Base-by-base conservation (phyloP, 495 filamentous ascomycete species). In the Talaromyces trachyspermus region DNA sequence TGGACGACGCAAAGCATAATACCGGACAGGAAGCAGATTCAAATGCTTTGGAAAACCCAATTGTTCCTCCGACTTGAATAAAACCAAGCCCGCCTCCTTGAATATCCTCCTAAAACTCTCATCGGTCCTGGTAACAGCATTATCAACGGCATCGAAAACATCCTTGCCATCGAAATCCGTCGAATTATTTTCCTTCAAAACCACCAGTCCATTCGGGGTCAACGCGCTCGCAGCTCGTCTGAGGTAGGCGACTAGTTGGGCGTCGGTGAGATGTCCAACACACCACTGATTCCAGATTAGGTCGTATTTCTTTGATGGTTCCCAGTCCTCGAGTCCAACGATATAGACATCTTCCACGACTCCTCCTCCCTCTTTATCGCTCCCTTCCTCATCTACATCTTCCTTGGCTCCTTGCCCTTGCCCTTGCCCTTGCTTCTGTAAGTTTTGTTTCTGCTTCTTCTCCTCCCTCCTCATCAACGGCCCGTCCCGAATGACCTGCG, bases 161-260 rank as follows among this genome's bases (percentile, higher is more conserved):
- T 96, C 89, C 18, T 63, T 30, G 1, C 66, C 70, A 18, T 64
- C 45, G 0, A 60, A 58, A 50, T 75, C 64, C 2, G 79, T 86
- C 24, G 77, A 85, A 55, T 86, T 57, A 58, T 95, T 95, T 74
- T 96, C 90, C 69, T 96, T 96, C 18, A 95, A 66, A 4, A 95
- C 80, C 23, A 96, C 78, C 46, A 71, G 60, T 39, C 85, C 69
- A 7, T 22, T 52, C 1, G 61, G 57, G 8, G 65, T 72, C 41
- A 94, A 49, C 0, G 70, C 76, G 0, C 55, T 53, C 30, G 66
- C 72, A 56, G 87, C 87, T 29, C 84, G 69, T 51, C 63, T 47
- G 8, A 95, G 63, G 49, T 83, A 95, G 11, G 59, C 70, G 17
- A 81, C 76, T 17, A 96, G 60, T 63, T 95, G 80, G 29, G 55